A percentile compares a stretch with the other conserved stretches of the same genome.
phyloP scores from a whole-genome alignment of 2,329 filamentous ascomycete genomes.

The Botrytis porri region DNA sequence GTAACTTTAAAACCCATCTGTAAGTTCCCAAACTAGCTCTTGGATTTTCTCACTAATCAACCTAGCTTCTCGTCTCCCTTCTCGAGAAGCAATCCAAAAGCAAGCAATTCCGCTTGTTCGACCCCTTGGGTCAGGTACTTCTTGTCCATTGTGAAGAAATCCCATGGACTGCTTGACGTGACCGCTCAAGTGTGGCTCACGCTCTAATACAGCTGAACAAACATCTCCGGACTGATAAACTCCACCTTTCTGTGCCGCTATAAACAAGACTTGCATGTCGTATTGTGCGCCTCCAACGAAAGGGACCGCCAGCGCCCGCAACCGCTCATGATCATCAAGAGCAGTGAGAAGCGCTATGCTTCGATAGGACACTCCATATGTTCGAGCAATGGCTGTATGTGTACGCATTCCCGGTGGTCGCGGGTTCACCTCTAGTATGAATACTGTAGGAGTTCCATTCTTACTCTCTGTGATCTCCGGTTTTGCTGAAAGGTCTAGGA shows the following conservation, averaged over 20 bases:
- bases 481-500: background rate
- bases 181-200: background rate
- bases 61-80: background rate
- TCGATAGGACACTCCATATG: background rate
- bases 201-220: background rate
- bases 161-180: background rate
- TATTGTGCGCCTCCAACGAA: background rate
- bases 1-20: background rate
- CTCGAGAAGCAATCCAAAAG: background rate
- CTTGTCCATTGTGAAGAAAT: background rate
- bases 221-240: background rate
- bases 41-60: background rate
- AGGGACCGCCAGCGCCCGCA: background rate
- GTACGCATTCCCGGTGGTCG: background rate
- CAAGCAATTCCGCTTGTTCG: conserved; percentile 2
- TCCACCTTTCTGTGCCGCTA: conserved; percentile 2
- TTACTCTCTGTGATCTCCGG: background rate
- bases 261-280: background rate
- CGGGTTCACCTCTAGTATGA: background rate
- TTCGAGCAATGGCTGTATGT: background rate
- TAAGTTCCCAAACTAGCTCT: background rate
- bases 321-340: background rate
- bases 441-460: background rate
- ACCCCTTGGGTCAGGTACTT: background rate
- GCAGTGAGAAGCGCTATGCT: background rate